phyloP scores from a whole-genome alignment of 352 stramenopile species.

The Phytophthora multivora region DNA sequence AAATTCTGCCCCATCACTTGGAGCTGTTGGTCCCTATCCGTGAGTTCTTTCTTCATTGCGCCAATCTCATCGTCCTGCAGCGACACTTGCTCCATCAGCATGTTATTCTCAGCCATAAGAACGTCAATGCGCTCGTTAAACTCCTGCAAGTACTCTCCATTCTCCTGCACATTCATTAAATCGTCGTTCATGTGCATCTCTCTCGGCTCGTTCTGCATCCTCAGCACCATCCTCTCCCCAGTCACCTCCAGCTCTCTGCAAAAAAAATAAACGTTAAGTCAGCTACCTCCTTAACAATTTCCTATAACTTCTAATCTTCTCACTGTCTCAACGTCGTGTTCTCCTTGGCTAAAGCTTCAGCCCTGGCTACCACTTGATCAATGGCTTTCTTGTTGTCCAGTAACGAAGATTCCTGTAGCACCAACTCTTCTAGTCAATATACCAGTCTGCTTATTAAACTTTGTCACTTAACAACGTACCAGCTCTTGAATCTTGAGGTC shows the following conservation, averaged over 20 bases:
- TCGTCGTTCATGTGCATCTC: slow-evolving; percentile 42
- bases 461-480: slow-evolving; percentile 25
- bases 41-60: slow-evolving; percentile 64
- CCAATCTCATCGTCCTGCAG: slow-evolving; percentile 76
- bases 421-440: background rate
- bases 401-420: slow-evolving; percentile 44
- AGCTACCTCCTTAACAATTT: background rate
- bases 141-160: slow-evolving; percentile 65
- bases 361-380: slow-evolving; percentile 50
- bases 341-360: slow-evolving; percentile 60
- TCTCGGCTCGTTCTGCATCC: slow-evolving; percentile 49
- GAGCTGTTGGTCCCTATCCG: slow-evolving; percentile 73
- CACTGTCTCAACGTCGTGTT: slow-evolving; percentile 76
- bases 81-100: slow-evolving; percentile 84
- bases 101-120: slow-evolving; percentile 85
- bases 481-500: slow-evolving; percentile 81
- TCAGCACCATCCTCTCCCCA: slow-evolving; percentile 61
- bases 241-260: slow-evolving; percentile 64
- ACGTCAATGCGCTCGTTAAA: slow-evolving; percentile 83
- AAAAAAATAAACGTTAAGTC: background rate
- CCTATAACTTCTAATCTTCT: background rate
- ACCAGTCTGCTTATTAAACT: background rate
- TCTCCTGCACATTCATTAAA: slow-evolving; percentile 43
- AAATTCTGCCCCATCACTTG: slow-evolving; percentile 76
- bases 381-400: slow-evolving; percentile 67